Percentiles rank a stretch among this genome's conserved stretches.
Conservation (phyloP, 257 asterid genomes). For the Penstemon newberryi region DNA sequence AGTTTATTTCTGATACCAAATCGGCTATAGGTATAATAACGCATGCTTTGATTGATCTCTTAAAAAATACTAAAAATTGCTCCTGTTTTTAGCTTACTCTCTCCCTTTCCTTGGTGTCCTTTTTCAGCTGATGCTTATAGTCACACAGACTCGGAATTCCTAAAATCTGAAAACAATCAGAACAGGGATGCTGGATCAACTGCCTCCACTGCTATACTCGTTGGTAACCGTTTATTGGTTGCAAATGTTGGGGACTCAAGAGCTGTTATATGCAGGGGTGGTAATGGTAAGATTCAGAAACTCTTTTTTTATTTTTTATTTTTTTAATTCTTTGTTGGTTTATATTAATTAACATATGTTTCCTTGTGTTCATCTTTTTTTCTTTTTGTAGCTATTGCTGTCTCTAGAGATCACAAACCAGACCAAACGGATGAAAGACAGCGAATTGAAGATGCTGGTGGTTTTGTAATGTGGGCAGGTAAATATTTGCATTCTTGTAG, state of each 20-base stretch:
- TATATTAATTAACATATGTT: neutral
- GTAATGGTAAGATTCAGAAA: conserved; percentile 58
- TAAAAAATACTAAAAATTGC: neutral
- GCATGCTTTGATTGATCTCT: conserved; percentile 2
- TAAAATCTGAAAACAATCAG: conserved; percentile 82
- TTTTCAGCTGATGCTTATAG: conserved; percentile 87
- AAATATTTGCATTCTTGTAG: neutral
- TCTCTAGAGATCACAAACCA: conserved; percentile 94
- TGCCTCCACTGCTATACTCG: conserved; percentile 98
- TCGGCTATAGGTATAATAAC: conserved; percentile 71
- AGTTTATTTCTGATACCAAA: conserved; percentile 88
- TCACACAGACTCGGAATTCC: conserved; percentile 90
- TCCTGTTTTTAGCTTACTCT: neutral
- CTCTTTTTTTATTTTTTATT: neutral
- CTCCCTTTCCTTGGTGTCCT: conserved; percentile 10
- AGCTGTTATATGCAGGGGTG: conserved; percentile 91
- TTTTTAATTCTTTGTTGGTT: neutral
- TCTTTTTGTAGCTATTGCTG: conserved; percentile 70
- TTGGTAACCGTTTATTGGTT: conserved; percentile 85
- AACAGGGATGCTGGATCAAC: conserved; percentile 97
- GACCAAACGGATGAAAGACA: conserved; percentile 94
- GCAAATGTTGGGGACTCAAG: conserved; percentile 97
- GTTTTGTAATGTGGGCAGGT: conserved; percentile 99
- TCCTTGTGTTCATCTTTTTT: conserved; percentile 6
- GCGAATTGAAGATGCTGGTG: conserved; percentile 97